These are phyloP conservation scores for Dryas integrifolia DNA, from an alignment of 331 rosid genomes.

Conservation along the genomic window DNA sequence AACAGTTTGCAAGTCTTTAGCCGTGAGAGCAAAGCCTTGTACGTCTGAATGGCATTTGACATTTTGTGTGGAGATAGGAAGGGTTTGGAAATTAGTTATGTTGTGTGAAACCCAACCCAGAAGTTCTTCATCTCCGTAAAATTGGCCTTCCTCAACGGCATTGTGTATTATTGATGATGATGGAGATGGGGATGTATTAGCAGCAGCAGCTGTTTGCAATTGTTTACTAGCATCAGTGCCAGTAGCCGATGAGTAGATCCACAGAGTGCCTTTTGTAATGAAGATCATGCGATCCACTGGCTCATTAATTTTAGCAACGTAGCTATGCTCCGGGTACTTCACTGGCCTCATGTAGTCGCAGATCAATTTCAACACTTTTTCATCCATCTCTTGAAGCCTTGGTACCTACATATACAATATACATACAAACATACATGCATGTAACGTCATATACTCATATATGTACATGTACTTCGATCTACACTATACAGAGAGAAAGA, in stretches of 20 bases:
- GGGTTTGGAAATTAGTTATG: neutral
- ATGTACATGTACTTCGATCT: neutral
- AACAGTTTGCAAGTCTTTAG: too few relatives aligned
- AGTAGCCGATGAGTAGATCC: neutral
- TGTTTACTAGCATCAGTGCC: neutral
- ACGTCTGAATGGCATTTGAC: neutral
- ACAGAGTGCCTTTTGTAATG: neutral
- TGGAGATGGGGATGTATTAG: too few relatives aligned
- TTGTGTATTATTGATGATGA: too few relatives aligned
- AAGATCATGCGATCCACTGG: neutral
- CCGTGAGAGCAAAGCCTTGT: too few relatives aligned
- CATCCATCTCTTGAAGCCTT: constrained; percentile 18
- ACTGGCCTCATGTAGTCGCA: neutral
- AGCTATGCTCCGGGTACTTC: neutral
- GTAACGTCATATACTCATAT: neutral
- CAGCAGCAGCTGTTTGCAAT: too few relatives aligned
- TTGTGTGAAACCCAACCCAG: neutral
- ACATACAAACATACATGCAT: neutral
- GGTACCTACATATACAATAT: constrained; percentile 28
- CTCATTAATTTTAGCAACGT: neutral
- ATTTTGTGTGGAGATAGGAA: neutral
- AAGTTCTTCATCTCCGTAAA: neutral
- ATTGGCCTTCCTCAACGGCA: neutral
- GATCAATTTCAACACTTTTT: neutral
- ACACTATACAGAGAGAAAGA: neutral